Conservation (phyloP, 73 alveolate species). For the Paraurostyla sp. region DNA sequence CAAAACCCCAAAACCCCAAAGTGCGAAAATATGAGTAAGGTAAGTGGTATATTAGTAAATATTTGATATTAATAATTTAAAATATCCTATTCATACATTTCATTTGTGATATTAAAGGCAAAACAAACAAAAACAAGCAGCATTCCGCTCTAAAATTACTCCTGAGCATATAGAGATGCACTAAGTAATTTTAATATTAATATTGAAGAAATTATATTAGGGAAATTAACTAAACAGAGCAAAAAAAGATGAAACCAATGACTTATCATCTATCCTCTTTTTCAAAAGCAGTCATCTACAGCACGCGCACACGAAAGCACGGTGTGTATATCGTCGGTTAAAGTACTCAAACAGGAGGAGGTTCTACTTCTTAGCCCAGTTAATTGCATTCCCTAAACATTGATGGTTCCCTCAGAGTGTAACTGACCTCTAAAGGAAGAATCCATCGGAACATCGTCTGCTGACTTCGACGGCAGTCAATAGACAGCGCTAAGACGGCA, state of each 20-base stretch:
- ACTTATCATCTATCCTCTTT: not conserved
- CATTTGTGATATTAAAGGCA: no score
- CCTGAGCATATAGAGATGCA: slow-evolving; percentile 29
- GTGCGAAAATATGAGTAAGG: no score
- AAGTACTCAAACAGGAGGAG: slow-evolving; percentile 2
- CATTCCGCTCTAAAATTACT: not conserved
- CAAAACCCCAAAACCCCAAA: no score
- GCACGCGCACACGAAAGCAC: no score
- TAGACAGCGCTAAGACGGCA: slow-evolving; percentile 18
- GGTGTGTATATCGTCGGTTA: not conserved
- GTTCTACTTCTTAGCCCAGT: slow-evolving; percentile 41
- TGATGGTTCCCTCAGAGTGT: slow-evolving; percentile 3
- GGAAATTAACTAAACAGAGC: slow-evolving; percentile 55
- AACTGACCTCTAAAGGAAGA: slow-evolving; percentile 34
- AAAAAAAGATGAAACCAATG: not conserved
- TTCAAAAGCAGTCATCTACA: not conserved
- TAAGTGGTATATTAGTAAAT: no score
- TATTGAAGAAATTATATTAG: slow-evolving; percentile 8
- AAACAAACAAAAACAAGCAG: not conserved
- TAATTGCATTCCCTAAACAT: slow-evolving; percentile 5
- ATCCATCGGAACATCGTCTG: slow-evolving; percentile 1
- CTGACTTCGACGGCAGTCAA: slow-evolving; percentile 39
- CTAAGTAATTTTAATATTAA: slow-evolving; percentile 18
- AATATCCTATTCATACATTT: no score
- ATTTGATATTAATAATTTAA: no score